Percentiles rank a stretch among this genome's conserved stretches.
These are phyloP conservation scores for Pestalotiopsis fici DNA, from an alignment of 2,329 filamentous ascomycete species.

Conservation along the genomic window DNA sequence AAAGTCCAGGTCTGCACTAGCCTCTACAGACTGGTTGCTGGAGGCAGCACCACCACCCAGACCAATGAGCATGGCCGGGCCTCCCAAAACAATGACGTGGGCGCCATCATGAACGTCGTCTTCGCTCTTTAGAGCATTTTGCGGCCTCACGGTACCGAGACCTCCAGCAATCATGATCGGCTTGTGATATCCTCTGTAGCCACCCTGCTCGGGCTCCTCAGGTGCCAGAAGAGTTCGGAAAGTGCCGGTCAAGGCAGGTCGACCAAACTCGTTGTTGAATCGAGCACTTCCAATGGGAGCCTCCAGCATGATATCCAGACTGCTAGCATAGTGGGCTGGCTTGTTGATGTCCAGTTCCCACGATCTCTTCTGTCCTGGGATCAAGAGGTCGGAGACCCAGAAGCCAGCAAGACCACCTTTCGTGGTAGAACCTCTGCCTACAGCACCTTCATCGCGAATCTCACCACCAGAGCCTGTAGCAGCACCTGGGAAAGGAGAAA, in stretches of 20 bases:
- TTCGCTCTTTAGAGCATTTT: constrained; percentile 85
- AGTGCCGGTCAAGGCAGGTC: constrained; percentile 84
- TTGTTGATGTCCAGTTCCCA: constrained; percentile 94
- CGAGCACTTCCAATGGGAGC: constrained; percentile 92
- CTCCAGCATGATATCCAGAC: constrained; percentile 96
- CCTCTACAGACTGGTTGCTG: constrained; percentile 84
- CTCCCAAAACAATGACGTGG: constrained; percentile 82
- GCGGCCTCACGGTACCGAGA: constrained; percentile 86
- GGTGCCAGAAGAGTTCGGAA: constrained; percentile 87
- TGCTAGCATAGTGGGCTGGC: constrained; percentile 89
- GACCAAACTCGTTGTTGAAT: constrained; percentile 95
- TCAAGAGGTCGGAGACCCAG: constrained; percentile 91
- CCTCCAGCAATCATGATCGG: constrained; percentile 87
- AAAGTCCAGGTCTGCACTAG: constrained; percentile 91
- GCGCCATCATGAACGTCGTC: constrained; percentile 82
- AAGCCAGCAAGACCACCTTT: constrained; percentile 93
- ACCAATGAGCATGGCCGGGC: constrained; percentile 96
- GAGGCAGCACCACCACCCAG: constrained; percentile 94
- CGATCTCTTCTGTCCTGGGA: constrained; percentile 78
- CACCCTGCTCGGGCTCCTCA: constrained; percentile 45
- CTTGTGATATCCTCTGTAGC: constrained; percentile 89
- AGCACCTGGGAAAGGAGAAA: constrained; percentile 75
- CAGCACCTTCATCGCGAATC: constrained; percentile 88
- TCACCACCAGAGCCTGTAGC: constrained; percentile 95
- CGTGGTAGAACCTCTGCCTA: constrained; percentile 87